Conservation (phyloP, 192 early-diverging fungal genomes). For the Coemansia sp. region DNA sequence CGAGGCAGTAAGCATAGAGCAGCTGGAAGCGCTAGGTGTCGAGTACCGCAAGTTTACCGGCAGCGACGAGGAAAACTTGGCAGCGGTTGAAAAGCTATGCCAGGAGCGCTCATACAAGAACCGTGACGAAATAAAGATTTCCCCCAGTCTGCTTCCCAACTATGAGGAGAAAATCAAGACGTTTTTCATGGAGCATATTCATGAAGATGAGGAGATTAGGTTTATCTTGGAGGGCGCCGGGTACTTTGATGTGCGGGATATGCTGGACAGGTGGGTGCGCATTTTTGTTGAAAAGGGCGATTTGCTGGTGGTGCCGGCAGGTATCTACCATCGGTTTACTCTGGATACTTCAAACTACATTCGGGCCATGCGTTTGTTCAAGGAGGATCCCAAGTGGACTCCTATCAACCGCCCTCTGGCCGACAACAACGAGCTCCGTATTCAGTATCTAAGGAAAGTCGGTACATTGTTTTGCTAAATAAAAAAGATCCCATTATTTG, state of each 20-base stretch:
- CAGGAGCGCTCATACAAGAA: constrained; percentile 84
- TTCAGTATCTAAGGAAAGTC: constrained; percentile 55
- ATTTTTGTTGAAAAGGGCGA: constrained; percentile 72
- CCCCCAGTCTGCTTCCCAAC: constrained; percentile 72
- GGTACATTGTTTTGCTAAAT: constrained; percentile 11
- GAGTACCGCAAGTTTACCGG: constrained; percentile 65
- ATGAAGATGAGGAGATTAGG: constrained; percentile 97
- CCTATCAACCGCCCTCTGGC: constrained; percentile 71
- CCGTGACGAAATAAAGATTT: constrained; percentile 85
- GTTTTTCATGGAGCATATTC: constrained; percentile 92
- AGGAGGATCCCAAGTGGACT: constrained; percentile 80
- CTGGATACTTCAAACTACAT: constrained; percentile 84
- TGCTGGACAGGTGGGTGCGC: constrained; percentile 76
- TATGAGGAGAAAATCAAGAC: constrained; percentile 93
- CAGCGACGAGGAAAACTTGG: constrained; percentile 51
- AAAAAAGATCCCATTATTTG: neutral
- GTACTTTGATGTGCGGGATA: constrained; percentile 84
- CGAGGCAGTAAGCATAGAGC: constrained; percentile 59
- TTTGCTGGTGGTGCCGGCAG: constrained; percentile 88
- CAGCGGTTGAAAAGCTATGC: constrained; percentile 68
- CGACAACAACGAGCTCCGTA: constrained; percentile 59
- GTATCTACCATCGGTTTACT: constrained; percentile 96
- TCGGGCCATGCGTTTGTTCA: constrained; percentile 81
- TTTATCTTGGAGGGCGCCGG: constrained; percentile 86
- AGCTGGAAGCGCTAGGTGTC: constrained; percentile 72